Percentiles rank a stretch among this genome's conserved stretches.
Conservation (phyloP, 176 grass and related monocot species). For the Hyparrhenia diplandra region DNA sequence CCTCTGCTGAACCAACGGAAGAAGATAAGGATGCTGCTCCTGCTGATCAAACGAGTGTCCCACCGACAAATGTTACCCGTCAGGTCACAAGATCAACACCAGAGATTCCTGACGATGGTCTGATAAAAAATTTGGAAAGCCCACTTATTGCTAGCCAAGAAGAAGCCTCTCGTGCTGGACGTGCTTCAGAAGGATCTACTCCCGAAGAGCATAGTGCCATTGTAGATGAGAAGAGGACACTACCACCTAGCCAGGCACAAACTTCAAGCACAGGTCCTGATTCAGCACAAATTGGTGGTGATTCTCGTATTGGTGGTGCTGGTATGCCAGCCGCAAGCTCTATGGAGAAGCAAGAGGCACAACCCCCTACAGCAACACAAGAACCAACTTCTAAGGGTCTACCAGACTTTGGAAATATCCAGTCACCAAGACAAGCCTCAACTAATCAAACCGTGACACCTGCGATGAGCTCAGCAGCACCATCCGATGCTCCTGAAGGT, state of each 20-base stretch:
- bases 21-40: neutral
- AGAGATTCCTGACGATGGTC: neutral
- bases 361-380: neutral
- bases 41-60: neutral
- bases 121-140: no score
- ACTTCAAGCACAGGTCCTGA: neutral
- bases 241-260: no score
- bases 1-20: slow-evolving; percentile 17
- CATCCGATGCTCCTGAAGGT: neutral
- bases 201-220: no score
- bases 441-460: neutral
- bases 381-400: neutral
- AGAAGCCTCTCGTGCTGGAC: no score
- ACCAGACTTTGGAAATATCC: neutral
- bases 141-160: no score
- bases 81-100: neutral
- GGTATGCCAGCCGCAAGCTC: no score
- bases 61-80: neutral
- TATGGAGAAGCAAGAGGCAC: neutral
- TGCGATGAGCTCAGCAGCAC: neutral
- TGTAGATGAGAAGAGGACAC: no score
- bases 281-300: no score
- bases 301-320: no score
- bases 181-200: no score
- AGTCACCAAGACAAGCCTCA: neutral